Evolutionary conservation across 257 asterid species (phyloP).

Genomic region (Pogostemon cablin): DNA sequence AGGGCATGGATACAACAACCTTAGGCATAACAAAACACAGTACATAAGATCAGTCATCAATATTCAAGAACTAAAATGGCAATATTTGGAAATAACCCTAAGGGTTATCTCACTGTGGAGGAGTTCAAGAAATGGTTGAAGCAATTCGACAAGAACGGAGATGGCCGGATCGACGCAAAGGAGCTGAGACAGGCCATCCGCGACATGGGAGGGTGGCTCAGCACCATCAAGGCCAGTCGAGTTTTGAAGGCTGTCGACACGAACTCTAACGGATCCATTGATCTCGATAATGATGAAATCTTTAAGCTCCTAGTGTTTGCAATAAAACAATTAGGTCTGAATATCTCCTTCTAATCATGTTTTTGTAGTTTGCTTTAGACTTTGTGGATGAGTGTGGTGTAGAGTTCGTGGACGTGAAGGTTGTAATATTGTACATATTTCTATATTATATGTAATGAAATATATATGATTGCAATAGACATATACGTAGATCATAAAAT

Average conservation of each 20-base stretch:
- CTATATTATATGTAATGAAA: too few species aligned
- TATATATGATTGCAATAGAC: too few species aligned
- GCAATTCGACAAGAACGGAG: constrained; percentile 41
- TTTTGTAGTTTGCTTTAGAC: too few species aligned
- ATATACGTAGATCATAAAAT: too few species aligned
- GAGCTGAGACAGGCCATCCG: constrained; percentile 47
- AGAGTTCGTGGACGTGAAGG: too few species aligned
- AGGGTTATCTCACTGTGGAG: constrained; percentile 32
- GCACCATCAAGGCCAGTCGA: constrained; percentile 26
- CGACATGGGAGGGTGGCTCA: constrained; percentile 36
- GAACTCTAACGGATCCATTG: constrained; percentile 40
- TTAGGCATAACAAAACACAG: too few species aligned
- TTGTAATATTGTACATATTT: too few species aligned
- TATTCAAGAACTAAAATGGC: too few species aligned
- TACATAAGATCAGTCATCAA: too few species aligned
- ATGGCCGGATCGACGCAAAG: constrained; percentile 37
- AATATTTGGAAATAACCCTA: too few species aligned
- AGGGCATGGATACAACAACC: too few species aligned
- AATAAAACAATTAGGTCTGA: constrained; percentile 18
- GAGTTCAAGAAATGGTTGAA: constrained; percentile 56
- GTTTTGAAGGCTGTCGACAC: constrained; percentile 34
- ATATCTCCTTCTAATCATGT: background rate
- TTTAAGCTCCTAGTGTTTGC: constrained; percentile 42
- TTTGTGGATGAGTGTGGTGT: too few species aligned
- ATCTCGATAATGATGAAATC: constrained; percentile 36